phyloP scores from a whole-genome alignment of 805 yeast genomes.

The Blastobotrys robertii region DNA sequence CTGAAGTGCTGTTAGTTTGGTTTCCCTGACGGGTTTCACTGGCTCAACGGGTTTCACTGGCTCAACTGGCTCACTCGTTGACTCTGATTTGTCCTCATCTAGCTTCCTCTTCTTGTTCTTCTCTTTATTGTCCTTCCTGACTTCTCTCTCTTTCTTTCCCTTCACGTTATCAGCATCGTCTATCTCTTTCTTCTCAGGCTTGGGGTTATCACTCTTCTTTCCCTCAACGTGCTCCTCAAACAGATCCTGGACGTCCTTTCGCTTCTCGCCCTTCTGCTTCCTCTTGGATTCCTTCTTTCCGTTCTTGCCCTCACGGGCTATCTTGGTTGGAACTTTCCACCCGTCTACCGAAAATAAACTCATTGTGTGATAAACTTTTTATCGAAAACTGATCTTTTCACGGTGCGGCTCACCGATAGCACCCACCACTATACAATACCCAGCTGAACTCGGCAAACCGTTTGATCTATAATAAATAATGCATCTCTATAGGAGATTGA shows the following conservation, averaged over 20 bases:
- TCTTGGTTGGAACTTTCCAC: slow-evolving; percentile 55
- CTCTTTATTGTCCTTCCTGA: slow-evolving; percentile 6
- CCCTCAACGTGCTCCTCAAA: background rate
- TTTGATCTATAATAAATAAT: no score
- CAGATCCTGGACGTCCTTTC: slow-evolving; percentile 13
- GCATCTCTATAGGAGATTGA: no score
- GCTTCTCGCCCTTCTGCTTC: slow-evolving; percentile 15
- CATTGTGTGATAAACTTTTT: slow-evolving; percentile 7
- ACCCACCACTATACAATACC: no score
- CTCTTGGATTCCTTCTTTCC: slow-evolving; percentile 10
- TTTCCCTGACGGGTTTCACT: background rate
- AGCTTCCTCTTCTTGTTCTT: slow-evolving; percentile 14
- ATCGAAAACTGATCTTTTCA: no score
- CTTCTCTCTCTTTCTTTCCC: slow-evolving; percentile 7
- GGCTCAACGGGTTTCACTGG: slow-evolving; percentile 3
- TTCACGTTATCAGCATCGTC: slow-evolving; percentile 21
- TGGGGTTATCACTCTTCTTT: slow-evolving; percentile 1
- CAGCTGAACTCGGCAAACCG: no score
- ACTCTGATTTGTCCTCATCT: slow-evolving; percentile 15
- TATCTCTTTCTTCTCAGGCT: slow-evolving; percentile 20
- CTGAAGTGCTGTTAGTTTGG: slow-evolving; percentile 36
- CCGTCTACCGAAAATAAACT: slow-evolving; percentile 71
- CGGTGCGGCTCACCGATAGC: no score
- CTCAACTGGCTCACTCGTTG: slow-evolving; percentile 1
- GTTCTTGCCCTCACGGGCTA: slow-evolving; percentile 32